These are phyloP conservation scores for Fistulinella prunicolor DNA, from an alignment of 768 basidiomycete genomes.

Conservation along the genomic window DNA sequence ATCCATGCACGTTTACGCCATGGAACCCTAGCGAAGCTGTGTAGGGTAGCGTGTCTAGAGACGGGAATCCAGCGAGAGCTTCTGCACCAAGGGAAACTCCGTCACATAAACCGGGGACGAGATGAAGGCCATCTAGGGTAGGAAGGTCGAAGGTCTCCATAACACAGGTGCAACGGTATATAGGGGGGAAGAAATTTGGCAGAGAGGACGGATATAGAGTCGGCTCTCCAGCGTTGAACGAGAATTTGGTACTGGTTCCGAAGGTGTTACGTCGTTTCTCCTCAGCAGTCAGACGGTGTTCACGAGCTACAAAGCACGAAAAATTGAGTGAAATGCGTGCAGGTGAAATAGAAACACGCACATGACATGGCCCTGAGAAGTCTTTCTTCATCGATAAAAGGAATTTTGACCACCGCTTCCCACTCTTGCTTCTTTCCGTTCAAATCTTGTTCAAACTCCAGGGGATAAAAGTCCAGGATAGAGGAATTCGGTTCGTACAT, in stretches of 20 bases:
- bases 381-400: slow-evolving; percentile 85
- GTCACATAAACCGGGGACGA: slow-evolving; percentile 82
- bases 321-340: neutral
- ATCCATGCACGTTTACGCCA: slow-evolving; percentile 89
- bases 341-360: slow-evolving; percentile 25
- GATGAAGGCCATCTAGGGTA: slow-evolving; percentile 76
- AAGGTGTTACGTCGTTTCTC: slow-evolving; percentile 74
- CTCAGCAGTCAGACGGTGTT: slow-evolving; percentile 70
- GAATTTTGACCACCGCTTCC: slow-evolving; percentile 99
- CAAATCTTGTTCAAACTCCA: slow-evolving; percentile 86
- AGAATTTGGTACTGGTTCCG: slow-evolving; percentile 80
- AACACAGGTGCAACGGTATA: slow-evolving; percentile 74
- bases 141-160: slow-evolving; percentile 88
- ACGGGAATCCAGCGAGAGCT: slow-evolving; percentile 95
- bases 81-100: slow-evolving; percentile 83
- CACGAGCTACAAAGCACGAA: slow-evolving; percentile 51
- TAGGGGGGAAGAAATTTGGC: slow-evolving; percentile 91
- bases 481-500: slow-evolving; percentile 85
- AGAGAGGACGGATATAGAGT: slow-evolving; percentile 85
- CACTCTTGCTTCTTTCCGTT: slow-evolving; percentile 99
- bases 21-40: slow-evolving; percentile 76
- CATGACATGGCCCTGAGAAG: slow-evolving; percentile 81
- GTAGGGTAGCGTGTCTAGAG: slow-evolving; percentile 84
- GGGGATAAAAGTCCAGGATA: slow-evolving; percentile 93
- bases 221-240: slow-evolving; percentile 59